These are phyloP conservation scores for Corymbia maculata DNA, from an alignment of 345 rosid species.

Conservation along the genomic window DNA sequence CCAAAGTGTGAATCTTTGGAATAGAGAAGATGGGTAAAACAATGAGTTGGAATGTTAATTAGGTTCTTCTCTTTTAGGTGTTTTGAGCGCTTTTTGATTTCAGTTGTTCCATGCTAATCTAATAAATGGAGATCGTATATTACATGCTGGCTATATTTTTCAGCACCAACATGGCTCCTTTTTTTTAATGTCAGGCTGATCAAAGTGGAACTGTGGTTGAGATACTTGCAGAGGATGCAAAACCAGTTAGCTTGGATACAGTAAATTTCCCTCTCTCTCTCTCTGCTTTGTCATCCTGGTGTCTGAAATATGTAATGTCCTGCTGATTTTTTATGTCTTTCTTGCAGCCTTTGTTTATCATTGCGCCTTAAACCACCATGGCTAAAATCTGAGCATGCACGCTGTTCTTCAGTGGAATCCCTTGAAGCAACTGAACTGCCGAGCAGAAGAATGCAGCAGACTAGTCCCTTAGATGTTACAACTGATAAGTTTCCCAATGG, in stretches of 20 bases:
- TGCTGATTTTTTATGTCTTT: neutral
- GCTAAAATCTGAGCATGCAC: neutral
- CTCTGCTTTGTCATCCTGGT: neutral
- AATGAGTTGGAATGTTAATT: neutral
- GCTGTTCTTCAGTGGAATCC: neutral
- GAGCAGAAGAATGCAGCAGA: neutral
- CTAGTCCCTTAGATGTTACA: neutral
- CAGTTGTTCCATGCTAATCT: neutral
- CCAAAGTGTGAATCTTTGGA: neutral
- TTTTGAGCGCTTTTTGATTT: neutral
- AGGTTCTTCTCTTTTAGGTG: neutral
- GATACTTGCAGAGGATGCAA: neutral
- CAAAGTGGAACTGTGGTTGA: neutral
- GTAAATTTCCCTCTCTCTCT: neutral
- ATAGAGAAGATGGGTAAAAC: neutral
- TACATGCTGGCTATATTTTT: neutral
- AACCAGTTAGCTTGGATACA: constrained; percentile 6
- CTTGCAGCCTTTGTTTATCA: constrained; percentile 1
- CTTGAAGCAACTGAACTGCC: neutral
- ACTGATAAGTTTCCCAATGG: neutral
- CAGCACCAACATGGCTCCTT: neutral
- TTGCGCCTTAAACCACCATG: neutral
- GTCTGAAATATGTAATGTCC: neutral
- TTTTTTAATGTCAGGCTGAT: neutral
- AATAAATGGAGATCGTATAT: neutral